Conservation (phyloP, 306 rosid species). For the Amphicarpaea edgeworthii region DNA sequence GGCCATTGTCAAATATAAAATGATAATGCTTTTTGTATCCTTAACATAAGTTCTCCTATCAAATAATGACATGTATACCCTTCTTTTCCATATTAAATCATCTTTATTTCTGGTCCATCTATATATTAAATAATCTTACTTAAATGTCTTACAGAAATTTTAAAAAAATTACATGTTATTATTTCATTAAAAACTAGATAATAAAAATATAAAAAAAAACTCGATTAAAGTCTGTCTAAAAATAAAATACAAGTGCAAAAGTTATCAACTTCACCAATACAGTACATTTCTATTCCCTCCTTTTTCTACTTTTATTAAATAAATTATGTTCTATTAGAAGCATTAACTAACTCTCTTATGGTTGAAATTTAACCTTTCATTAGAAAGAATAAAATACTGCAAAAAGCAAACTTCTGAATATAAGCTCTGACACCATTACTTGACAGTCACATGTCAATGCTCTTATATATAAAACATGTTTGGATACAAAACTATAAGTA, state of each 20-base stretch:
- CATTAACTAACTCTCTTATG: neutral
- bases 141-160: neutral
- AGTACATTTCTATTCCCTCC: neutral
- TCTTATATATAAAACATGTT: too few relatives aligned
- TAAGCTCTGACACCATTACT: neutral
- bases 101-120: neutral
- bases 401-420: neutral
- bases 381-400: too few relatives aligned
- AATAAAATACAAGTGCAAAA: neutral
- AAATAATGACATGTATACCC: neutral
- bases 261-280: neutral
- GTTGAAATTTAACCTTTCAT: neutral
- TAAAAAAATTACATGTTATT: neutral
- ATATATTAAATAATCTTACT: neutral
- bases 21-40: too few relatives aligned
- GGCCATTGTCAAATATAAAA: too few relatives aligned
- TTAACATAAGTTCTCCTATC: too few relatives aligned
- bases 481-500: too few relatives aligned
- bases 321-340: neutral
- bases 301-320: neutral
- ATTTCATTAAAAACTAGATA: neutral
- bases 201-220: neutral
- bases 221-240: neutral
- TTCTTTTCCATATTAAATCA: neutral
- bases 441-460: neutral